Evolutionary conservation across 192 early-diverging fungal species (phyloP), one percentile per base, ranked within the genome.

Genomic region (Spizellomyces sp.): DNA sequence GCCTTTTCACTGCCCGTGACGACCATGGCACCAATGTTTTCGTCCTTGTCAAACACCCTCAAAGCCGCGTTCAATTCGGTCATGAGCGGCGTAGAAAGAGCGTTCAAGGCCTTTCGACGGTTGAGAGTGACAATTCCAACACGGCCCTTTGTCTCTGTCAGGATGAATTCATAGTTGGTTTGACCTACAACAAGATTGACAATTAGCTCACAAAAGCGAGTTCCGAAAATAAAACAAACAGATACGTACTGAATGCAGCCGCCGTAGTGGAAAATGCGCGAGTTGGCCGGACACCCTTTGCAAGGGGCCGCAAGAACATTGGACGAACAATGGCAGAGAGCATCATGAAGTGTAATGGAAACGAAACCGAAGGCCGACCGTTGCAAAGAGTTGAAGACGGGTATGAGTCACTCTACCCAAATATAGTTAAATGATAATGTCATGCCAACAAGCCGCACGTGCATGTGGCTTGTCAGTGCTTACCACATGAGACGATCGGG

Each of bases 91-190:
- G 88, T 91, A 85, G 89, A 95, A 58, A 99, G 88, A 9, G 97
- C 97, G 78, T 99, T 99, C 47, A 99, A 88, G 44, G 94, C 95
- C 85, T 97, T 96, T 73, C 94, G 95, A 9, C 97, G 91, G 87
- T 98, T 89, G 59, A 97, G 89, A 0, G 92, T 94, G 52, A 97
- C 88, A 47, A 99, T 67, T 12, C 88, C 97, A 52, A 99, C 97
- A 15, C 76, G 69, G 9, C 84, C 81, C 12, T 72, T 62, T 36
- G 69, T 66, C 48, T 79, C 74, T 5, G 75, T 71, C 65, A 70
- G 54, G 60, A 84, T 81, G 71, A 78, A 67, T 60, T 79, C 68
- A 67, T 80, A 81, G n/a, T 36, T 36, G 27, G 62, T 48, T 36
- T 66, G 64, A 42, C 21, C 15, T 27, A 61, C 58, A 50, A 57